Evolutionary conservation across 345 rosid genomes (phyloP), one percentile per base, ranked within the genome.

Genomic region (Geranium brycei): DNA sequence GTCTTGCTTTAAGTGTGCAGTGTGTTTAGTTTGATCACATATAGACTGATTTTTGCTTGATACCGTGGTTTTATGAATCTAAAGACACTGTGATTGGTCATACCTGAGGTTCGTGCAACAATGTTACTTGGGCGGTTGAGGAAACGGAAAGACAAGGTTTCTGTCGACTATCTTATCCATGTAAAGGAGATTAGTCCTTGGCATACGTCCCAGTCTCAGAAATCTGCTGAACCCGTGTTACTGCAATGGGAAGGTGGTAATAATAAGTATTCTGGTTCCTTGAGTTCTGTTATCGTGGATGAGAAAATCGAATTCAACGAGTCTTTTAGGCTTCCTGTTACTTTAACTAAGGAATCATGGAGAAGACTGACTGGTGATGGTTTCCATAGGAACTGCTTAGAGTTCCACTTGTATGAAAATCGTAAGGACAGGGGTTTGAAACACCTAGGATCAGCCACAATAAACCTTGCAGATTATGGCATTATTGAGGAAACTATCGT

Each of bases 171-270:
- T 76, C 72, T 73, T 23, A 63, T 82, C 65, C 70, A 61, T 63
- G 71, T 87, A 14, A 79, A 84, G 57, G 89, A 83, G 75, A 80
- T 92, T 66, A 83, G 71, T 76, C 98, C 98, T 75, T 89, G 98
- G 95, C 87, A 88, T 60, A 83, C 84, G 19, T 83, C 76, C 2
- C 80, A 80, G 63, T 74, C 85, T 64, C 65, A 70, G 19, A 79
- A 64, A 62, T 74, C 87, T 5, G 74, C 70, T 19, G 81, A 81
- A 30, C 73, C 87, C 53, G 68, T 89, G 23, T 74, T 84, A 80
- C 82, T 92, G 74, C 88, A 87, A 65, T 92, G 98, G 98, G 82
- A 76, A 63, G 83, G 82, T 62, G 84, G 87, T 62, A 91, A 85
- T 71, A 80, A 74, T 71, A 80, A 74, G 62, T 77, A 51, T 78